A percentile compares a stretch with the other conserved stretches of the same genome.
These are phyloP conservation scores for Pleurotus pulmonarius DNA, from an alignment of 768 basidiomycete species.

Conservation along the genomic window DNA sequence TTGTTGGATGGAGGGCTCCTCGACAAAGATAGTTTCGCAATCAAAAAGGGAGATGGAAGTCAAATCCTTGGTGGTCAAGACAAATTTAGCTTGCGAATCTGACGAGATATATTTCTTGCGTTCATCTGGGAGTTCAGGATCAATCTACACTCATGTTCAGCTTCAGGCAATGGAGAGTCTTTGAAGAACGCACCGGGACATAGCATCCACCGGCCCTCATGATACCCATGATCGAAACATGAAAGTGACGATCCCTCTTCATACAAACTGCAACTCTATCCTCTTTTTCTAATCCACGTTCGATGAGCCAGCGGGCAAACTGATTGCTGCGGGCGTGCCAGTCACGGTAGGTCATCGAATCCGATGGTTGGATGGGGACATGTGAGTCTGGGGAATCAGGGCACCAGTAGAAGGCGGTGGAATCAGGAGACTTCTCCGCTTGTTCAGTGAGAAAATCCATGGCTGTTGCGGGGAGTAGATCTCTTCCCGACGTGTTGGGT, in stretches of 20 bases:
- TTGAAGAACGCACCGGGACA: constrained; percentile 35
- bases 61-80: constrained; percentile 27
- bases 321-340: constrained; percentile 33
- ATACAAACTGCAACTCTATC: constrained; percentile 44
- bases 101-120: constrained; percentile 40
- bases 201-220: constrained; percentile 49
- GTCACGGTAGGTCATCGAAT: constrained; percentile 31
- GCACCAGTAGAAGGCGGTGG: constrained; percentile 26
- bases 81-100: constrained; percentile 37
- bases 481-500: constrained; percentile 7
- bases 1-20: constrained; percentile 18
- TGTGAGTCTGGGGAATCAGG: constrained; percentile 21
- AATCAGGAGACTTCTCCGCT: constrained; percentile 19
- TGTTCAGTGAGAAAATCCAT: constrained; percentile 25
- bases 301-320: constrained; percentile 38
- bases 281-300: constrained; percentile 28
- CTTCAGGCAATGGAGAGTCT: not conserved
- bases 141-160: constrained; percentile 31
- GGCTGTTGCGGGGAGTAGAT: constrained; percentile 13
- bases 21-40: constrained; percentile 18
- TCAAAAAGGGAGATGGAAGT: constrained; percentile 21
- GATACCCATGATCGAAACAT: constrained; percentile 38
- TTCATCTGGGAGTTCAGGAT: constrained; percentile 44
- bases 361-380: constrained; percentile 10
- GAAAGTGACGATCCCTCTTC: constrained; percentile 36